A percentile compares a stretch with the other conserved stretches of the same genome.
Evolutionary conservation across 2,329 filamentous ascomycete genomes (phyloP).

Genomic region (Xylariaceae sp.): DNA sequence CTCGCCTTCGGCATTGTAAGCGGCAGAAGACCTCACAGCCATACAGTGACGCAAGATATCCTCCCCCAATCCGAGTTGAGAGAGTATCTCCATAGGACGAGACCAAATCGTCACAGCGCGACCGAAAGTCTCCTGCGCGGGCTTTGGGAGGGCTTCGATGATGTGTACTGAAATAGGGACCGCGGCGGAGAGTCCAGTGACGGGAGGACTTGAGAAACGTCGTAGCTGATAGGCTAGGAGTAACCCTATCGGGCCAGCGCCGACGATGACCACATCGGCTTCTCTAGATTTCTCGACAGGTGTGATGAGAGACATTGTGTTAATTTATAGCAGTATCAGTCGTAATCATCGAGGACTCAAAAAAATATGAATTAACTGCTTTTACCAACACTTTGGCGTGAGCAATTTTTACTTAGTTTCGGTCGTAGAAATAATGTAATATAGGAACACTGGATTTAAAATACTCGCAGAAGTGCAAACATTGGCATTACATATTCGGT

Average conservation of each 20-base stretch:
- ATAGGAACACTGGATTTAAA: no score
- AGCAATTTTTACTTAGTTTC: no score
- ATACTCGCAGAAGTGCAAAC: no score
- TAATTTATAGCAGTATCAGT: no score
- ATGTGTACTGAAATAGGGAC: conserved; percentile 37
- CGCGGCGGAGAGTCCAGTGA: neutral
- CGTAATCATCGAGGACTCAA: no score
- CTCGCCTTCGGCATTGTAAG: conserved; percentile 44
- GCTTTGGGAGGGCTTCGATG: conserved; percentile 46
- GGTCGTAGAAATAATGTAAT: no score
- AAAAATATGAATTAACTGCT: no score
- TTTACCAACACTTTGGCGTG: no score
- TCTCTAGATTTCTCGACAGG: no score
- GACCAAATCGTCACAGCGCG: conserved; percentile 52
- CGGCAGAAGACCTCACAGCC: conserved; percentile 46
- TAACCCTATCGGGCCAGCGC: neutral
- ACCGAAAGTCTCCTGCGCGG: conserved; percentile 42
- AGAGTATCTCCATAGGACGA: conserved; percentile 48
- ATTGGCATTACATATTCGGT: no score
- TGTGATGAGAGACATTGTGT: no score
- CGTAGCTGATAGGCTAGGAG: neutral
- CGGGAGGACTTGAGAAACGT: neutral
- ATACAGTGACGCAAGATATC: conserved; percentile 49
- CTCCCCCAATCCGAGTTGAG: conserved; percentile 47
- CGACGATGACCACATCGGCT: neutral